Conservation (phyloP, 495 filamentous ascomycete genomes). For the Bombardia bombarda region DNA sequence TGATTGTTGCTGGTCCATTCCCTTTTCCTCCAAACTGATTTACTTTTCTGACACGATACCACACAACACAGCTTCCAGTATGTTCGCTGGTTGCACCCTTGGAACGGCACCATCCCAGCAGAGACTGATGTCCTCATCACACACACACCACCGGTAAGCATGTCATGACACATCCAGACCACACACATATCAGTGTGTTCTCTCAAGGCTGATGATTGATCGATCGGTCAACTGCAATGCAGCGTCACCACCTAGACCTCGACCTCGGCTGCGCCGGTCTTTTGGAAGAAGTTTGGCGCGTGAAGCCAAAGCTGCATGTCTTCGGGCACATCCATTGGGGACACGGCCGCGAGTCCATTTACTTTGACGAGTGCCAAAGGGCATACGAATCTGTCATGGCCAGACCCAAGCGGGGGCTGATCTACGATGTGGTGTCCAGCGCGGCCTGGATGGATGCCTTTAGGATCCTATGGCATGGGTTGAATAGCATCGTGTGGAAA, state of each 20-base stretch:
- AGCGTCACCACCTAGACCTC: slow-evolving; percentile 69
- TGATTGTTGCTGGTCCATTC: too few species aligned
- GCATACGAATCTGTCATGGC: slow-evolving; percentile 61
- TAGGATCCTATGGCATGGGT: slow-evolving; percentile 53
- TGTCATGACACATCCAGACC: too few species aligned
- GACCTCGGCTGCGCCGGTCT: slow-evolving; percentile 70
- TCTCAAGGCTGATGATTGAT: neutral
- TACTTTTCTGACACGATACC: too few species aligned
- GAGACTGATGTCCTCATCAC: slow-evolving; percentile 81
- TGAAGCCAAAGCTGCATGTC: slow-evolving; percentile 72
- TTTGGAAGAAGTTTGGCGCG: slow-evolving; percentile 67
- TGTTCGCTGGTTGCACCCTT: slow-evolving; percentile 29
- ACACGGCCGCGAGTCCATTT: slow-evolving; percentile 56
- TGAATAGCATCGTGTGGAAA: slow-evolving; percentile 61
- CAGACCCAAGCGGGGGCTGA: slow-evolving; percentile 36
- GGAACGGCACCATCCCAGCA: slow-evolving; percentile 50
- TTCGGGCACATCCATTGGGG: slow-evolving; percentile 84
- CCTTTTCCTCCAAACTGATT: too few species aligned
- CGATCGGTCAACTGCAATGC: neutral
- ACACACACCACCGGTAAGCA: slow-evolving; percentile 51
- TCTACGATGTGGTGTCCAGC: slow-evolving; percentile 42
- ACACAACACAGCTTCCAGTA: slow-evolving; percentile 42
- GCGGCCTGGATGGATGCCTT: slow-evolving; percentile 54
- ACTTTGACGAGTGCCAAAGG: slow-evolving; percentile 69
- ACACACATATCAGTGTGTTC: too few species aligned